Percentiles rank a stretch among this genome's conserved stretches.
These are phyloP conservation scores for Amanita rubescens DNA, from an alignment of 768 basidiomycete genomes.

Conservation along the genomic window DNA sequence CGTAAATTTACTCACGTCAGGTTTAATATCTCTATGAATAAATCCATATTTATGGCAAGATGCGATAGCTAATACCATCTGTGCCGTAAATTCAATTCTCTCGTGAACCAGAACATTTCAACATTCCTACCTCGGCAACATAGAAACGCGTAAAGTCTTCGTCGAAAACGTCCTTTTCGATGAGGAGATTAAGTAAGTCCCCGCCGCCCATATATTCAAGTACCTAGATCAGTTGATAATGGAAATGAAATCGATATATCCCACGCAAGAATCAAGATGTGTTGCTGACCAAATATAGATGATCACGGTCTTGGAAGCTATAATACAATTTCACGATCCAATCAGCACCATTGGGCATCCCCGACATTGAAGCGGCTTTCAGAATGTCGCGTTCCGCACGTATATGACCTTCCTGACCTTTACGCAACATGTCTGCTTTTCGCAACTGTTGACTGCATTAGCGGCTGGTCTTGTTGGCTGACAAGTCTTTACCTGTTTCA, in stretches of 20 bases:
- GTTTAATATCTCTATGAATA: constrained; percentile 97
- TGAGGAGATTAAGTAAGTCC: constrained; percentile 91
- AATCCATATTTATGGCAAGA: constrained; percentile 92
- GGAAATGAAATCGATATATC: constrained; percentile 39
- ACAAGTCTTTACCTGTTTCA: constrained; percentile 78
- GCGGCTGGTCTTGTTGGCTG: neutral
- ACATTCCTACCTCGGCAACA: constrained; percentile 68
- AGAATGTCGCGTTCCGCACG: constrained; percentile 92
- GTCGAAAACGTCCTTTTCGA: constrained; percentile 85
- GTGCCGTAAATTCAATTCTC: constrained; percentile 10
- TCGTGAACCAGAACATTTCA: constrained; percentile 10
- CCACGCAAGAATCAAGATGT: constrained; percentile 14
- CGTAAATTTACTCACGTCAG: constrained; percentile 55
- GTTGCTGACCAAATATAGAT: constrained; percentile 81
- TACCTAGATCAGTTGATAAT: constrained; percentile 48
- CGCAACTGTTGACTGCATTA: constrained; percentile 45
- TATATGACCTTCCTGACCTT: constrained; percentile 96
- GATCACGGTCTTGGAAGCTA: constrained; percentile 92
- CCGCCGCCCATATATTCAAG: constrained; percentile 96
- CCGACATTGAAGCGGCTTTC: constrained; percentile 79
- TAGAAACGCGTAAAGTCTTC: constrained; percentile 93
- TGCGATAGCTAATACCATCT: constrained; percentile 94
- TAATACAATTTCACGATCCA: constrained; percentile 95
- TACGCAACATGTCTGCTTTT: constrained; percentile 89
- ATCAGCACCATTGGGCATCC: constrained; percentile 67